Base-by-base conservation (phyloP, 148 eudicot species). In the Chenopodium album region DNA sequence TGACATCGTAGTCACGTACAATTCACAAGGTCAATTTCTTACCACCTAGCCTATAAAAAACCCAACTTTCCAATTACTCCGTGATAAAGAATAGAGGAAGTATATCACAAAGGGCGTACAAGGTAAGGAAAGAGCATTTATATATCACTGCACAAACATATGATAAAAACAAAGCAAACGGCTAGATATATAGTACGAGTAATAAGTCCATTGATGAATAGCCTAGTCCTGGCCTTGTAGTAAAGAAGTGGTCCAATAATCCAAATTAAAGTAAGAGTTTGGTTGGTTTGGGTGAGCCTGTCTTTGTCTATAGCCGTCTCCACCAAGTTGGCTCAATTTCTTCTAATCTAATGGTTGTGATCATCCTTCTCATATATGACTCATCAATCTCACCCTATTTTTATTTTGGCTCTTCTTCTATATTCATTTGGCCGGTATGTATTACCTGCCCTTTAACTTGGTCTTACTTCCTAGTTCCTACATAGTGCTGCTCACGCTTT, bases 291-390 rank as follows among this genome's bases (percentile, higher is more conserved):
- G 9, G 44, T 41, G 73, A 37, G 22, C 26, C 23, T 46, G 71
- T 74, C 78, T 14, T 81, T 63, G 73, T 75, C 78, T 32, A 6
- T 26, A 22, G 73, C 50, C 71, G 47, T 63, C 64, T 26, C 16
- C 9, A 75, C 63, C 71, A 79, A 71, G 52, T 71, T 37, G 67
- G n/a, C 64, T 16, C 37, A 44, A 71, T 62, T 19, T 62, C 64
- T 20, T n/a, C 65, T 62, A 3, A 56, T 62, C 66, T 62, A 20
- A 46, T 34, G 47, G 31, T 59, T 81, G 73, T 81, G 65, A 81
- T 81, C 83, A 81, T 81, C 83, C 79, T 65, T 75, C 80, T 82
- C 84, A 82, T 50, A 52, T 75, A 41, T 50, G 79, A 82, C 70
- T 76, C 80, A 82, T 59, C 29, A 41, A 41, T 41, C 80, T 41